phyloP scores from a whole-genome alignment of 257 asterid genomes.

The Buddleja alternifolia region DNA sequence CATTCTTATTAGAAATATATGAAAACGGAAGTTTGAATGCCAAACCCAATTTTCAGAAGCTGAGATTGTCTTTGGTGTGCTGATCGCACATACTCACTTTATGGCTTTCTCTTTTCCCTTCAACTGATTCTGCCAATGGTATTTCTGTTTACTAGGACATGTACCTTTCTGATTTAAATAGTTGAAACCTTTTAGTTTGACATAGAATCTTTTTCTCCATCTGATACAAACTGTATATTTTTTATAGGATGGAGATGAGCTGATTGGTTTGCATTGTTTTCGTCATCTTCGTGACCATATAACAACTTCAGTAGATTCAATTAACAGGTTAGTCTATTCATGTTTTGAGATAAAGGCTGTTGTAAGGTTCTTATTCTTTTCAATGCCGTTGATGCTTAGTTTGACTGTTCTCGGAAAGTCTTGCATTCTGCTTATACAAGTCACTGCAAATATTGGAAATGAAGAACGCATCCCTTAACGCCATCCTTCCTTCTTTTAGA shows the following conservation, averaged over 20 bases:
- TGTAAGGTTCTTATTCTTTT: conserved; percentile 23
- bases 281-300: conserved; percentile 91
- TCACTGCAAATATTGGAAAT: conserved; percentile 8
- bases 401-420: conserved; percentile 10
- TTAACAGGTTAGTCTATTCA: conserved; percentile 76
- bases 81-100: conserved; percentile 4
- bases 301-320: conserved; percentile 78
- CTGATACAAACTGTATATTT: conserved; percentile 21
- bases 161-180: background rate
- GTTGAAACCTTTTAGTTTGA: background rate
- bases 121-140: background rate
- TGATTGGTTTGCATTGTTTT: conserved; percentile 95
- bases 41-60: background rate
- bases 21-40: background rate
- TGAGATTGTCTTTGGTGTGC: background rate
- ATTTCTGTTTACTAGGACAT: background rate
- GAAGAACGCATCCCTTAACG: background rate
- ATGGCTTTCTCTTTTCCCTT: conserved; percentile 3
- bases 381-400: conserved; percentile 23
- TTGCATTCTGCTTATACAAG: conserved; percentile 14
- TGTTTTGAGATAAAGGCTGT: conserved; percentile 31
- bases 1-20: background rate
- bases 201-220: background rate
- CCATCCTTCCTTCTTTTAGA: background rate
- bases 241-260: conserved; percentile 85